A percentile compares a stretch with the other conserved stretches of the same genome.
Conservation (phyloP, 192 early-diverging fungal species). For the Dissophora globulifera region DNA sequence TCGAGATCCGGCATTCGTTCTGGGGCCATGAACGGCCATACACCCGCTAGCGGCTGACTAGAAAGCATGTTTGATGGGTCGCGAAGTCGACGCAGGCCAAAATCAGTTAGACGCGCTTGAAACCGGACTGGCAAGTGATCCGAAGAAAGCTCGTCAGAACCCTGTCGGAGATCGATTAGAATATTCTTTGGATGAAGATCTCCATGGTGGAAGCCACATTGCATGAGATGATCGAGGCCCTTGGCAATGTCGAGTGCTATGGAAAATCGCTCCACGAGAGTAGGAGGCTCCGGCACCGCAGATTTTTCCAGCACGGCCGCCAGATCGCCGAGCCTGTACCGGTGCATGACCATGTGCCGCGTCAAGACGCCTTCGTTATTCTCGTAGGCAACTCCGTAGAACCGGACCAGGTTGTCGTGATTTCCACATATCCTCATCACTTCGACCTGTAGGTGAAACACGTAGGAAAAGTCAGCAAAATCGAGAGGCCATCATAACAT, state of each 20-base stretch:
- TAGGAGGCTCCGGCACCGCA: background rate
- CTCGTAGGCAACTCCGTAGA: conserved; percentile 28
- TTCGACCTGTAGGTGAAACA: conserved; percentile 11
- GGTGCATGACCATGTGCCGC: conserved; percentile 32
- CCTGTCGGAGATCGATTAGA: conserved; percentile 11
- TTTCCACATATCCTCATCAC: conserved; percentile 29
- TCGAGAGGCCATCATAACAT: too few relatives aligned
- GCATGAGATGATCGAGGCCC: conserved; percentile 15
- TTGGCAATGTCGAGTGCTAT: conserved; percentile 31
- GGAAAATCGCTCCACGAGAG: background rate
- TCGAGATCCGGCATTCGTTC: too few relatives aligned
- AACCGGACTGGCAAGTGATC: background rate
- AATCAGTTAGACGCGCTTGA: conserved; percentile 27
- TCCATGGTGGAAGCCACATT: conserved; percentile 36
- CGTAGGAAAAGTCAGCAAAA: background rate
- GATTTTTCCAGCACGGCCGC: conserved; percentile 6
- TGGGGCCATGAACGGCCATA: conserved; percentile 31
- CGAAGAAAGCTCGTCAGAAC: background rate
- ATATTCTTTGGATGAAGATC: conserved; percentile 38
- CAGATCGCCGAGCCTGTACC: conserved; percentile 22
- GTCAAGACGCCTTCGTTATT: background rate
- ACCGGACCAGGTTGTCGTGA: conserved; percentile 33
- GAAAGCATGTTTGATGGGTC: background rate
- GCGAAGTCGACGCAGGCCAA: conserved; percentile 23
- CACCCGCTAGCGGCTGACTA: conserved; percentile 30